phyloP scores from a whole-genome alignment of 2,329 filamentous ascomycete genomes.

The Chaetomium sp. region DNA sequence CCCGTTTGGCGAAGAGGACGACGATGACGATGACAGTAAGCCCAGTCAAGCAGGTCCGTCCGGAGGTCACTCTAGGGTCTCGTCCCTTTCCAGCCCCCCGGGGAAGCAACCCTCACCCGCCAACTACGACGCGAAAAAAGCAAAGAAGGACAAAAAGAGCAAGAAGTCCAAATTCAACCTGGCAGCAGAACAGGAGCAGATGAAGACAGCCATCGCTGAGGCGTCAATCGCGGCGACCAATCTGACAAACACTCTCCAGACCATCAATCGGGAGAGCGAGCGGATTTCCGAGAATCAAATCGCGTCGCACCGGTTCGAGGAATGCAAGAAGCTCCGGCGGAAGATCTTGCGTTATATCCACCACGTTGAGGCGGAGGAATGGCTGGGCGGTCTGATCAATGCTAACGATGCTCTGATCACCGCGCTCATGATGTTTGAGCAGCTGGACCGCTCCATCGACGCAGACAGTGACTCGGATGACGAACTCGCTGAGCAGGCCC shows the following conservation, averaged over 20 bases:
- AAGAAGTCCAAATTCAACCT: slow-evolving; percentile 74
- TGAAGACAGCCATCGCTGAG: slow-evolving; percentile 86
- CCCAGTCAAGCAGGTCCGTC: slow-evolving; percentile 31
- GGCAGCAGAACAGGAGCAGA: slow-evolving; percentile 81
- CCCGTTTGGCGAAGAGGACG: slow-evolving; percentile 68
- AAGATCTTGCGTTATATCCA: slow-evolving; percentile 92
- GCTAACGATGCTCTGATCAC: slow-evolving; percentile 96
- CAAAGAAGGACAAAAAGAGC: slow-evolving; percentile 56
- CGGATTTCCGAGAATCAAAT: slow-evolving; percentile 82
- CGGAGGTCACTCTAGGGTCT: slow-evolving; percentile 38
- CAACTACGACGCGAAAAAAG: slow-evolving; percentile 50
- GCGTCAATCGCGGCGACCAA: slow-evolving; percentile 90
- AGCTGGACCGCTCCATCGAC: slow-evolving; percentile 84
- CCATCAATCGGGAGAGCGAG: slow-evolving; percentile 86
- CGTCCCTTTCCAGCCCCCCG: slow-evolving; percentile 34
- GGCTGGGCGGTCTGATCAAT: slow-evolving; percentile 85
- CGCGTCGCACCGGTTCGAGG: slow-evolving; percentile 77
- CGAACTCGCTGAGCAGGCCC: slow-evolving; percentile 66
- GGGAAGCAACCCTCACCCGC: not conserved
- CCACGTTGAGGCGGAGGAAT: slow-evolving; percentile 86
- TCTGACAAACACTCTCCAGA: slow-evolving; percentile 80
- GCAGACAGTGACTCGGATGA: slow-evolving; percentile 72
- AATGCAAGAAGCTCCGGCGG: slow-evolving; percentile 80
- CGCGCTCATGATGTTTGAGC: slow-evolving; percentile 90
- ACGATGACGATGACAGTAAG: slow-evolving; percentile 54